Base-by-base conservation (phyloP, 768 basidiomycete genomes). In the Dioszegia crocea region DNA sequence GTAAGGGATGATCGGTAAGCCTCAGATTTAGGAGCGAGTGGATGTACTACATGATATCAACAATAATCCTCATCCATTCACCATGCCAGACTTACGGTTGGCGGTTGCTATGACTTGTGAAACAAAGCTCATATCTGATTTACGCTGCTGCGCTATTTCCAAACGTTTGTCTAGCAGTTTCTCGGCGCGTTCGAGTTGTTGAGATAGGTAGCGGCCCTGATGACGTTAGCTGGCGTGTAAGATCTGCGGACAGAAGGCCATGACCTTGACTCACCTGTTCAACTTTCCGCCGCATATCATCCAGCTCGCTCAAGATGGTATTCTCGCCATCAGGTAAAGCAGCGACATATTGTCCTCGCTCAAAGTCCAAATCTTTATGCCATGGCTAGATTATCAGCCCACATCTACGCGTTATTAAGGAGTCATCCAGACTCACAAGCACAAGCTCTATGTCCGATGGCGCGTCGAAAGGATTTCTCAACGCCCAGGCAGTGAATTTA, bases 401-500 rank as follows among this genome's bases (percentile, higher is more conserved):
- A 14, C 12, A 26, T 55, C 23, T 8, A 27, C 33, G 23, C 16
- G n/a, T n/a, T n/a, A n/a, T n/a, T n/a, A n/a, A n/a, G n/a, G n/a
- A n/a, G n/a, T n/a, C n/a, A n/a, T n/a, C n/a, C n/a, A n/a, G n/a
- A n/a, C 73, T 64, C 47, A 75, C 75, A 27, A 77, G 44, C 5
- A 70, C 71, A 5, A 69, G 43, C 30, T 71, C 61, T 4, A 72
- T 27, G 8, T 70, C 71, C n/a, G 63, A 46, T 9, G 69, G 67
- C 16, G 91, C 82, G 51, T 85, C 83, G 67, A 94, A 94, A 57
- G 91, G 87, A 76, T 94, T 96, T 40, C 90, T 80, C 69, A 91
- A 75, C 11, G 85, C 86, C 91, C 91, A 94, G 0, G 85, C 86
- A 77, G 91, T 91, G 67, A 96, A 89, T 71, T 87, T 88, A 74